A percentile compares a stretch with the other conserved stretches of the same genome.
These are phyloP conservation scores for Phialocephala subalpina DNA, from an alignment of 2,329 filamentous ascomycete species.

Conservation along the genomic window DNA sequence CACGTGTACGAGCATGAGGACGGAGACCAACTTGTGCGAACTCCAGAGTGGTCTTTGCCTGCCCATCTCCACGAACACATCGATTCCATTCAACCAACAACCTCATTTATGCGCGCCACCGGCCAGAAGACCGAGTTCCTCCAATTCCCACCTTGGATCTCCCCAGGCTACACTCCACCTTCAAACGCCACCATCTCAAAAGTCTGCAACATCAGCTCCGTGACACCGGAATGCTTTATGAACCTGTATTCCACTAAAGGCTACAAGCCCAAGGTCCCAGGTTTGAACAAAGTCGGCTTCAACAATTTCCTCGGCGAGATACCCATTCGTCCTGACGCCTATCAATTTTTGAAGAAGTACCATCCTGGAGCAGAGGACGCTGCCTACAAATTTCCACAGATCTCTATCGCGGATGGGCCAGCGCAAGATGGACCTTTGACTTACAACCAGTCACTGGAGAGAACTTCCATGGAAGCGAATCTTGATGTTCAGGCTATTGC, in stretches of 20 bases:
- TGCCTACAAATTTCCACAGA: constrained; percentile 23
- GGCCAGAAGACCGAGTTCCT: constrained; percentile 24
- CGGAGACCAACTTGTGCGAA: constrained; percentile 58
- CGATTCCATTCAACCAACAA: constrained; percentile 67
- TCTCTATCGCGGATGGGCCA: constrained; percentile 30
- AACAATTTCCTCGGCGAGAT: constrained; percentile 37
- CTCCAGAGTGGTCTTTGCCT: constrained; percentile 66
- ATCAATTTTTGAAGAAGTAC: constrained; percentile 29
- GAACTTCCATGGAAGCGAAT: constrained; percentile 55
- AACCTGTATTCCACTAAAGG: constrained; percentile 32
- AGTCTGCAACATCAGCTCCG: constrained; percentile 68
- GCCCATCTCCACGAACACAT: constrained; percentile 63
- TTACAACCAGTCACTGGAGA: constrained; percentile 23
- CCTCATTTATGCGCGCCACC: constrained; percentile 59
- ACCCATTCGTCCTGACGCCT: constrained; percentile 34
- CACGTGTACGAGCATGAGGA: constrained; percentile 60
- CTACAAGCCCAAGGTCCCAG: constrained; percentile 30
- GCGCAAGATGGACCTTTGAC: constrained; percentile 24
- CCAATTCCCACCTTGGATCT: constrained; percentile 38
- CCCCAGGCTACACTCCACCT: constrained; percentile 42
- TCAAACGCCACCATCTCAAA: constrained; percentile 38
- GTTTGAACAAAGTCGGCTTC: constrained; percentile 35
- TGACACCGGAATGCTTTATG: constrained; percentile 34
- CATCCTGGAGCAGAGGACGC: constrained; percentile 23
- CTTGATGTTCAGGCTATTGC: constrained; percentile 63